A percentile compares a stretch with the other conserved stretches of the same genome.
Conservation (phyloP, 2,329 filamentous ascomycete species). For the Arthrobotrys sphaeroides region DNA sequence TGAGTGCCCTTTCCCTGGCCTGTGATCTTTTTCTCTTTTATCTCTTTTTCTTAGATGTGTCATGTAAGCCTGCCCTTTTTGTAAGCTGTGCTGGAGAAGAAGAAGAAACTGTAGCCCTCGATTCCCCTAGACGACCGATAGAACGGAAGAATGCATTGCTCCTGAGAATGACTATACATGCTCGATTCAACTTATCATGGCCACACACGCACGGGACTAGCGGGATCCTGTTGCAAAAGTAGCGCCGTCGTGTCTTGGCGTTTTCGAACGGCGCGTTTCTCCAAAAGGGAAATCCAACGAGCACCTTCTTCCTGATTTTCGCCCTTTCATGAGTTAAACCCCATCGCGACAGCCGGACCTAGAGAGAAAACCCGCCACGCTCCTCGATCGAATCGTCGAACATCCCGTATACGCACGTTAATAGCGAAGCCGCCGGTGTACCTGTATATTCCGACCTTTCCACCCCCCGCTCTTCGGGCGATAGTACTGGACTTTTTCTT, state of each 20-base stretch:
- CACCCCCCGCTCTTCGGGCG: too few species aligned
- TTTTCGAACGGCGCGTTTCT: slow-evolving; percentile 1
- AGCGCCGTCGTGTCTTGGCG: slow-evolving; percentile 3
- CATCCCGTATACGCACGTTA: too few species aligned
- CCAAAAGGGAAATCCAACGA: slow-evolving; percentile 18
- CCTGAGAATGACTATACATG: not conserved
- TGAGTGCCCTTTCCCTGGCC: not conserved
- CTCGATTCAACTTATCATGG: not conserved
- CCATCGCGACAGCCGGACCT: slow-evolving; percentile 15
- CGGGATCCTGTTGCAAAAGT: slow-evolving; percentile 12
- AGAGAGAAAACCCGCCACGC: not conserved
- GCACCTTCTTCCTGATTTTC: not conserved
- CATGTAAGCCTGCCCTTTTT: slow-evolving; percentile 19
- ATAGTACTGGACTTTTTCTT: too few species aligned
- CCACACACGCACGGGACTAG: not conserved
- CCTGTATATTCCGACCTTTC: too few species aligned
- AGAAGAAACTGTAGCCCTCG: not conserved
- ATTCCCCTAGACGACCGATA: not conserved
- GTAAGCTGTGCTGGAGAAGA: slow-evolving; percentile 11
- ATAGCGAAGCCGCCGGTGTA: too few species aligned
- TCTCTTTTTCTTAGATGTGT: slow-evolving; percentile 17
- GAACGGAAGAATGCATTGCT: slow-evolving; percentile 8
- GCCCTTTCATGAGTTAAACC: not conserved
- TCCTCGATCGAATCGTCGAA: too few species aligned
- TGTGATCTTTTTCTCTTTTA: too few species aligned